Base-by-base conservation (phyloP, 208 protist genomes). In the Leishmania aethiopica region DNA sequence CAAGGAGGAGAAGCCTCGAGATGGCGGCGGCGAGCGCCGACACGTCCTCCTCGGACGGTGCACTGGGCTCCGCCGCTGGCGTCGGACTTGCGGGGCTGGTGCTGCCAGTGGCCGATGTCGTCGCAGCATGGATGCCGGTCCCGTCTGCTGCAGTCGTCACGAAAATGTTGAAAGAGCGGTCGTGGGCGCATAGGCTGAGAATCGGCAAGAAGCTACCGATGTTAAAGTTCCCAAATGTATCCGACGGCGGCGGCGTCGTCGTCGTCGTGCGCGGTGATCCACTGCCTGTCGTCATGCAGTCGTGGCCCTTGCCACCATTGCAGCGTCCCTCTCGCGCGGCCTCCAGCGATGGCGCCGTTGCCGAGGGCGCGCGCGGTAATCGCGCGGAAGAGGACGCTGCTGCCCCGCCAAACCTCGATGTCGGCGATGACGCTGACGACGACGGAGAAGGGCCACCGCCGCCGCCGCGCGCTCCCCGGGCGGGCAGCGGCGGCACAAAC, bases 121-220 rank as follows among this genome's bases (percentile, higher is more conserved):
- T 32, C 47, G n/a, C 42, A 57, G 13, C 47, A 37, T 28, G 73
- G 57, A 1, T 37, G 25, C 55, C 19, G 32, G 22, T 22, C 42
- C 37, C 45, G 49, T 22, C 19, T 15, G 57, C 22, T 3, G 60
- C n/a, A 49, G 53, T 32, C 3, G 42, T 71, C 6, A 85, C 13
- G 37, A 85, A 79, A 8, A 81, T 60, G 11, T 60, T 17, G 10
- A 82, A 71, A 11, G 82, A 60, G 25, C 69, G 74, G 2, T 79
- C 78, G 74, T 81, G 77, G 78, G 55, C 11, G 78, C 78, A 78
- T 8, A 86, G 67, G 51, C 47, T 69, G 6, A 86, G 60, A 59
- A 82, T 17, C 0, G 77, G 67, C 6, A 81, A 25, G 40, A 81
- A 35, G 5, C 8, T 13, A 15, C 78, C 77, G 7, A 81, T 1